Base-by-base conservation (phyloP, 495 filamentous ascomycete genomes). In the Friedmanniomyces endolithicus region DNA sequence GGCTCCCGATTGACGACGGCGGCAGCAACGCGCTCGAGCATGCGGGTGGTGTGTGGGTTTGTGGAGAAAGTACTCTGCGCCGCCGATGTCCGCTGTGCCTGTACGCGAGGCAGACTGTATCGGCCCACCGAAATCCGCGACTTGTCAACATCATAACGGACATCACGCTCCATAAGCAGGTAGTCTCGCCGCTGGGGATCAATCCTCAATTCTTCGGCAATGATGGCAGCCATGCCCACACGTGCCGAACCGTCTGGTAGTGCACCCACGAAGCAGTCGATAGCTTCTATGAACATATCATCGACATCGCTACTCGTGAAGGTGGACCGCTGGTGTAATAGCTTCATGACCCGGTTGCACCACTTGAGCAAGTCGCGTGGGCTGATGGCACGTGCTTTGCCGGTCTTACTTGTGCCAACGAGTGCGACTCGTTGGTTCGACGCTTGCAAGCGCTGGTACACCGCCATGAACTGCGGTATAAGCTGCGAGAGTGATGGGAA, bases 331-430 rank as follows among this genome's bases (percentile, higher is more conserved):
- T 59, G 73, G 56, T 27, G 86, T 67, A 53, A 82, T 71, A 60
- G 71, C 68, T 52, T 86, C 72, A 53, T 34, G 29, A 94, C 71
- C 45, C 94, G 79, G 31, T 76, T 75, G 66, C 88, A 94, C 79
- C 94, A 90, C 65, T 94, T 95, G 59, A 97, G 74, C 19, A 99
- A 71, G 67, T 96, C 90, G 55, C 87, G 76, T 23, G 88, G 83
- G 14, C 82, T 87, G 20, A 81, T 70, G 1, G 78, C 73, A 41
- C 84, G 78, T 16, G 79, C 74, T 16, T 79, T 66, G 24, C 73
- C 73, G 1, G 71, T 74, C 49, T 79, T 76, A 45, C 73, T 80
- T 56, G 74, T 67, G n/a, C 73, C 70, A 1, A 76, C 70, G 53
- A 80, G 75, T 20, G 70, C 69, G 27, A 77, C 71, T 25, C 74